Base-by-base conservation (phyloP, 2,329 filamentous ascomycete genomes). In the Botryotinia calthae region DNA sequence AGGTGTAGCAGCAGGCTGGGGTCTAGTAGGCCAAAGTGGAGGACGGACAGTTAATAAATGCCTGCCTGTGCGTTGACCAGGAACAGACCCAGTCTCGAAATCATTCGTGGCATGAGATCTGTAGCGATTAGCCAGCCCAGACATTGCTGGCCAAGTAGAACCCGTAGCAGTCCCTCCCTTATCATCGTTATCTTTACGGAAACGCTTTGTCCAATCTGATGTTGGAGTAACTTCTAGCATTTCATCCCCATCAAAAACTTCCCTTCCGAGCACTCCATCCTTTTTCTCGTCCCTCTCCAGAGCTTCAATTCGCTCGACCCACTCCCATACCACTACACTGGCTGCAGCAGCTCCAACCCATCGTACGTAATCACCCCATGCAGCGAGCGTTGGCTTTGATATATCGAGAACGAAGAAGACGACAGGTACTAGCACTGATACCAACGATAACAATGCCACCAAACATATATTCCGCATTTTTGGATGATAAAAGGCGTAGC, bases 281-380 rank as follows among this genome's bases (percentile, higher is more conserved):
- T 74, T 75, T 46, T 75, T 75, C 34, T 75, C 71, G 67, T 75
- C 56, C 64, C 74, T 71, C 40, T 74, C 74, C 34, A 75, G 67
- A n/a, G 90, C 90, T 81, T 93, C 91, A 74, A 93, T 93, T 54
- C 91, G 85, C 81, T 93, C 91, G 7, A 93, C 91, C 91, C 91
- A 93, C 82, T 93, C 91, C 91, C 91, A 93, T 7, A 93, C 91
- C 46, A 93, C 90, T n/a, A 93, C 91, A 83, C 90, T 93, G 9
- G 91, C 91, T 9, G 91, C 90, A 0, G 90, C 90, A 6, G 91
- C 90, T 66, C 91, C 91, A 28, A 93, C 91, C 91, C 91, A 93
- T 74, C 91, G 85, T 71, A 93, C 91, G 79, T 93, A 93, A 77
- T 92, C 91, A 80, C 91, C 91, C 91, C 91, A 93, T 20, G 89